Evolutionary conservation across 2,329 filamentous ascomycete species (phyloP).

Genomic region (Teratosphaeria destructans): DNA sequence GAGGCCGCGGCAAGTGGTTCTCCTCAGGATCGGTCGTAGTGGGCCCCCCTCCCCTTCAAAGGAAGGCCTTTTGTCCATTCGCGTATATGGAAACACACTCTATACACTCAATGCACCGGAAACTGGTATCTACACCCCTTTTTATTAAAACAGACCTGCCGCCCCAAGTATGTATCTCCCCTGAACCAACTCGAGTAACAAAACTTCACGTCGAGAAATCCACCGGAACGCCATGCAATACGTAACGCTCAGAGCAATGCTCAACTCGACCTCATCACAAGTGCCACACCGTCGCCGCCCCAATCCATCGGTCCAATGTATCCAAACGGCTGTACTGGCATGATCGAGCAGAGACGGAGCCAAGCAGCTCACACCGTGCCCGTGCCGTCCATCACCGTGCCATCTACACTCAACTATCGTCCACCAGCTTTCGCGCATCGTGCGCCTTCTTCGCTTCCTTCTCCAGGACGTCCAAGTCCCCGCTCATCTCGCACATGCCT

Average conservation of each 20-base stretch:
- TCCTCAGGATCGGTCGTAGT: too few species aligned
- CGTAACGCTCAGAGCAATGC: background rate
- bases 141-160: background rate
- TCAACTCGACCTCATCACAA: background rate
- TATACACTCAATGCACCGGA: background rate
- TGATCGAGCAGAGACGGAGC: background rate
- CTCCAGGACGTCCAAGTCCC: conserved; percentile 48
- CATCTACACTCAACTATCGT: conserved; percentile 15
- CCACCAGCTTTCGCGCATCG: conserved; percentile 32
- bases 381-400: background rate
- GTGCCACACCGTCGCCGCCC: background rate
- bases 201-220: background rate
- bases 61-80: background rate
- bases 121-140: background rate
- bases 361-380: too few species aligned
- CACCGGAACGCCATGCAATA: conserved; percentile 1
- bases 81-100: background rate
- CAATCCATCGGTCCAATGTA: background rate
- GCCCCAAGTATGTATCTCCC: background rate
- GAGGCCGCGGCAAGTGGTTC: background rate
- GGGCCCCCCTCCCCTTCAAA: background rate
- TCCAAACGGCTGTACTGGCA: background rate
- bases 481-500: conserved; percentile 59
- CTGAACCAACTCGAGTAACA: background rate
- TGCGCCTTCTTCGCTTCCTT: conserved; percentile 46